These are phyloP conservation scores for Ramularia collo-cygni DNA, from an alignment of 2,329 filamentous ascomycete genomes.

Conservation along the genomic window DNA sequence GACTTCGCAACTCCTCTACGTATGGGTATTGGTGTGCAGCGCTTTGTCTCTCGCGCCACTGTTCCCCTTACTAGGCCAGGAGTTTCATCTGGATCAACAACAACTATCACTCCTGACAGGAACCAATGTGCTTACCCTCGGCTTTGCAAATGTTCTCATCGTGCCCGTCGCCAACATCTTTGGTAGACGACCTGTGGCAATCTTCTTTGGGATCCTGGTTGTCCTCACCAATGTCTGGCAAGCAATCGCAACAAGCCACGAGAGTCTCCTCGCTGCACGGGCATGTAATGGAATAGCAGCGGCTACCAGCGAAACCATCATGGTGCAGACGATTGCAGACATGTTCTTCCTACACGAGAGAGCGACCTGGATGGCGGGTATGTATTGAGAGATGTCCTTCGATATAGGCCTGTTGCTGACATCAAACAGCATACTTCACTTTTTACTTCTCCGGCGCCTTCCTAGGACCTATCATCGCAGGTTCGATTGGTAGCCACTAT, in stretches of 20 bases:
- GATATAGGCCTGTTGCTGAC: slow-evolving; percentile 58
- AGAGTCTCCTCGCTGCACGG: slow-evolving; percentile 56
- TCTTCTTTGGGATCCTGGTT: slow-evolving; percentile 47
- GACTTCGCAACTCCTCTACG: slow-evolving; percentile 45
- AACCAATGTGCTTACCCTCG: too few species aligned
- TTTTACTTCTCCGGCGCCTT: not conserved
- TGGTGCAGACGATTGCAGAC: slow-evolving; percentile 58
- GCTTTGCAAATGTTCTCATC: too few species aligned
- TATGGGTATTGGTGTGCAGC: too few species aligned
- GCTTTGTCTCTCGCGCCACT: slow-evolving; percentile 52
- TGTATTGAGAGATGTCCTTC: slow-evolving; percentile 51
- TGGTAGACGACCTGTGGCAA: slow-evolving; percentile 48
- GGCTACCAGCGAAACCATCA: slow-evolving; percentile 58
- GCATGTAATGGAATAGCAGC: slow-evolving; percentile 57
- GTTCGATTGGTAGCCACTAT: slow-evolving; percentile 52
- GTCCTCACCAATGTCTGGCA: slow-evolving; percentile 51
- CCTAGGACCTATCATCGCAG: slow-evolving; percentile 44
- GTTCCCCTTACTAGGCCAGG: slow-evolving; percentile 52
- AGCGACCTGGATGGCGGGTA: slow-evolving; percentile 53
- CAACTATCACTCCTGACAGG: not conserved
- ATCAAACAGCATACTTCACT: slow-evolving; percentile 9
- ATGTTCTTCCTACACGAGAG: slow-evolving; percentile 56
- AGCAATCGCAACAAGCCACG: slow-evolving; percentile 51
- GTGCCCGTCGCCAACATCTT: slow-evolving; percentile 2
- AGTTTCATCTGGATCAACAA: slow-evolving; percentile 39